Evolutionary conservation across 2,329 filamentous ascomycete genomes (phyloP).

Genomic region (Raffaelea deltoideospora): DNA sequence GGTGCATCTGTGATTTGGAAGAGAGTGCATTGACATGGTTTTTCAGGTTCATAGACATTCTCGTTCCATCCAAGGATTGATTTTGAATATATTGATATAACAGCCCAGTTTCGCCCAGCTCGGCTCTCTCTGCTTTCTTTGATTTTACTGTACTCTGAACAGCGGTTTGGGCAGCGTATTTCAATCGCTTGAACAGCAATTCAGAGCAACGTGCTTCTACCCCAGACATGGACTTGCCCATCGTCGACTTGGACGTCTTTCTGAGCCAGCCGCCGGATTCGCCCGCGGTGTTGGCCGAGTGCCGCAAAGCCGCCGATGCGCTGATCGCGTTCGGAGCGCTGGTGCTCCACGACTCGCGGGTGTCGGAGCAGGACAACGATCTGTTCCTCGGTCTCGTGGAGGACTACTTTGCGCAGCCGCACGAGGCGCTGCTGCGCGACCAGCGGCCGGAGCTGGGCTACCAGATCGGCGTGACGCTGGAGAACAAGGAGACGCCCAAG

Average conservation of each 20-base stretch:
- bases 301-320: constrained; percentile 35
- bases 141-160: no score
- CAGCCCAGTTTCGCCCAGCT: no score
- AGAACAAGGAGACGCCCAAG: constrained; percentile 48
- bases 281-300: constrained; percentile 32
- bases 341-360: constrained; percentile 43
- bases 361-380: constrained; percentile 38
- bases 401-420: constrained; percentile 46
- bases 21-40: no score
- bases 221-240: constrained; percentile 44
- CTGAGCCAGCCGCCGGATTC: constrained; percentile 27
- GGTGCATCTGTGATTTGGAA: no score
- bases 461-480: constrained; percentile 46
- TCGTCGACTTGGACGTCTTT: constrained; percentile 45
- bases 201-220: no score
- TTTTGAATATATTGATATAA: no score
- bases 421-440: constrained; percentile 27
- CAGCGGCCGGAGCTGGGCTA: constrained; percentile 43
- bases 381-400: constrained; percentile 46
- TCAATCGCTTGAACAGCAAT: no score
- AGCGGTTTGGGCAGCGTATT: no score
- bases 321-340: constrained; percentile 46
- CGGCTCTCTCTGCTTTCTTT: no score
- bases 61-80: no score
- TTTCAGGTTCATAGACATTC: no score